These are phyloP conservation scores for Aspergillus sclerotiicarbonarius DNA, from an alignment of 495 filamentous ascomycete species.

Conservation along the genomic window DNA sequence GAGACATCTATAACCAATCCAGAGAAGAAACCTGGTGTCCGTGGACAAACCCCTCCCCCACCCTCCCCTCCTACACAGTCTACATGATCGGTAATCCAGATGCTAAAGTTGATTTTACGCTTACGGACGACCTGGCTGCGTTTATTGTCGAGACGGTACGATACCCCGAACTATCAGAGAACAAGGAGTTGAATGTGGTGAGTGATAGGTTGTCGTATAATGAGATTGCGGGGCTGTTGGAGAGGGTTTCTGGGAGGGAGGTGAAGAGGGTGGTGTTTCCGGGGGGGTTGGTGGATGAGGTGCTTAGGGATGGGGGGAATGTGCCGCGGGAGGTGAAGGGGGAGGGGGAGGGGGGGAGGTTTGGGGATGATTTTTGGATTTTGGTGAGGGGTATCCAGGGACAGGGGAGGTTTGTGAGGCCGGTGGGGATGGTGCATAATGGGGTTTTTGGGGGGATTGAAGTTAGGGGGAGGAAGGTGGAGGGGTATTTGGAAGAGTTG, in stretches of 20 bases:
- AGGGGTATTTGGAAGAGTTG: too few relatives aligned
- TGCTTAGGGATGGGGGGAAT: constrained; percentile 1
- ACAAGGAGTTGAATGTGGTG: constrained; percentile 12
- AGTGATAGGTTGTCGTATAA: constrained; percentile 17
- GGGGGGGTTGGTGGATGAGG: constrained; percentile 8
- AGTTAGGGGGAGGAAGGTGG: background rate
- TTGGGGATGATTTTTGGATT: constrained; percentile 21
- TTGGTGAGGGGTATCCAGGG: constrained; percentile 17
- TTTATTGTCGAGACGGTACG: constrained; percentile 6
- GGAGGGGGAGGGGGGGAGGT: constrained; percentile 3
- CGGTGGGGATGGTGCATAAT: constrained; percentile 17
- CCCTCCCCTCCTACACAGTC: constrained; percentile 2
- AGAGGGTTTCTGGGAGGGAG: constrained; percentile 6
- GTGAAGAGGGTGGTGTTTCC: constrained; percentile 3
- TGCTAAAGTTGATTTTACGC: constrained; percentile 14
- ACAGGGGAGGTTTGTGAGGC: constrained; percentile 12
- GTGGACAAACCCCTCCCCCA: constrained; percentile 3
- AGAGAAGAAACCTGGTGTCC: constrained; percentile 12
- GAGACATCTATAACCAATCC: constrained; percentile 18
- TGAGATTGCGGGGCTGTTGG: constrained; percentile 15
- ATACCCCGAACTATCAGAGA: constrained; percentile 11
- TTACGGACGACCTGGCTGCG: constrained; percentile 10
- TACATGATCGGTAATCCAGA: constrained; percentile 10
- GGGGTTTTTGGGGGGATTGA: constrained; percentile 10
- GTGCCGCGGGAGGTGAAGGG: constrained; percentile 4